phyloP scores from a whole-genome alignment of 768 basidiomycete genomes.

The Astraeus odoratus region DNA sequence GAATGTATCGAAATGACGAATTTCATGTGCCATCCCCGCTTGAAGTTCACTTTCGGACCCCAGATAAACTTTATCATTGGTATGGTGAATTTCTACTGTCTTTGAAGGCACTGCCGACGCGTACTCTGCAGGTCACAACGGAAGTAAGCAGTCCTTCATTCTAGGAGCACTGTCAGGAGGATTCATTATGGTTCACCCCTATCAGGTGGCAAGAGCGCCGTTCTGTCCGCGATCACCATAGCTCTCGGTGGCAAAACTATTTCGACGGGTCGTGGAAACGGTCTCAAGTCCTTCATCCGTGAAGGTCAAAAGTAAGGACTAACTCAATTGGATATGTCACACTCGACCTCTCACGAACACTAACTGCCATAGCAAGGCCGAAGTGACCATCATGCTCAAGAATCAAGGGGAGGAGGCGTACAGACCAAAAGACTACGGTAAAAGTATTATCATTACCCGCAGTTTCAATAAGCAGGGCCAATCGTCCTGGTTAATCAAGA shows the following conservation, averaged over 20 bases:
- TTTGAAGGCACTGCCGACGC: constrained; percentile 1
- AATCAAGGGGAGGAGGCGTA: constrained; percentile 91
- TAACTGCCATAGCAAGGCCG: constrained; percentile 34
- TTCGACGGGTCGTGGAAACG: constrained; percentile 84
- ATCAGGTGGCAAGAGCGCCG: constrained; percentile 90
- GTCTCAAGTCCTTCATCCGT: constrained; percentile 79
- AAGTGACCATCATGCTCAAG: constrained; percentile 76
- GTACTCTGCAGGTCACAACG: constrained; percentile 66
- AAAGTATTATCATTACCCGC: constrained; percentile 79
- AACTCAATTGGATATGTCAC: background rate
- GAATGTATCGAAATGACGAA: constrained; percentile 81
- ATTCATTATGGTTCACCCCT: constrained; percentile 1
- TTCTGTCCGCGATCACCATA: constrained; percentile 86
- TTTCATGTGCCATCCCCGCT: constrained; percentile 92
- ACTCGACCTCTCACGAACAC: constrained; percentile 14
- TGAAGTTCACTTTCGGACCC: constrained; percentile 80
- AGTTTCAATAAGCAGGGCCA: constrained; percentile 69
- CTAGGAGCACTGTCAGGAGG: background rate
- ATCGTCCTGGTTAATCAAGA: constrained; percentile 79
- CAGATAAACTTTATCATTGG: constrained; percentile 98
- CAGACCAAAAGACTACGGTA: constrained; percentile 78
- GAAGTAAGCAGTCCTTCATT: constrained; percentile 53
- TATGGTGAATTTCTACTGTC: constrained; percentile 22
- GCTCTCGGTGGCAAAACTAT: constrained; percentile 90
- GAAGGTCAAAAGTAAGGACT: constrained; percentile 68